Percentiles rank a stretch among this genome's conserved stretches.
These are phyloP conservation scores for Paramecium caudatum DNA, from an alignment of 73 alveolate genomes.

Conservation along the genomic window DNA sequence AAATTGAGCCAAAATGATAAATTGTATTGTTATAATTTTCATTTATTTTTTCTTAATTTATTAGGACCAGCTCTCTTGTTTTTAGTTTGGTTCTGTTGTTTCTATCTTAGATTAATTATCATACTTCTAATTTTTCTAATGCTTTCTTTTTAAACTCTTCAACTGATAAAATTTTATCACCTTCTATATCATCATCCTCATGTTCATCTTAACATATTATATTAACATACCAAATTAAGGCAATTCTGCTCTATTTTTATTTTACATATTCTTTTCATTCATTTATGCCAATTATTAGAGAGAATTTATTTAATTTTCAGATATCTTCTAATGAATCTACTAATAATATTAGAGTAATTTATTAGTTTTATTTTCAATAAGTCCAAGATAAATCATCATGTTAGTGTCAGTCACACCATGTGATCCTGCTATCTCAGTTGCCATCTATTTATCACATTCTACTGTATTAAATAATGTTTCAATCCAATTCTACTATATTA, in stretches of 20 bases:
- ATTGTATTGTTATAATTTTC: background rate
- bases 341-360: slow-evolving; percentile 50
- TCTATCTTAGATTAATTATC: background rate
- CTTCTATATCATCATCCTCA: slow-evolving; percentile 76
- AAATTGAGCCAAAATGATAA: slow-evolving; percentile 23
- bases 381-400: slow-evolving; percentile 84
- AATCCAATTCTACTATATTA: slow-evolving; percentile 74
- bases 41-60: slow-evolving; percentile 60
- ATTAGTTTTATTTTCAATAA: slow-evolving; percentile 87
- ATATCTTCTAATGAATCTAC: slow-evolving; percentile 44
- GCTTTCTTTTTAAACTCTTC: slow-evolving; percentile 76
- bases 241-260: slow-evolving; percentile 66
- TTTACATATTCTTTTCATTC: slow-evolving; percentile 55
- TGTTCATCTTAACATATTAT: slow-evolving; percentile 44
- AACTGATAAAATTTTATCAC: slow-evolving; percentile 69
- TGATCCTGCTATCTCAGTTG: slow-evolving; percentile 80
- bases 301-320: slow-evolving; percentile 49
- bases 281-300: slow-evolving; percentile 35
- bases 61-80: slow-evolving; percentile 46
- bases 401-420: slow-evolving; percentile 86
- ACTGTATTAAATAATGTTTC: slow-evolving; percentile 83
- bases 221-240: slow-evolving; percentile 50
- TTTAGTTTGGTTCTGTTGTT: slow-evolving; percentile 27
- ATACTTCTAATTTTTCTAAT: slow-evolving; percentile 71
- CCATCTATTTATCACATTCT: slow-evolving; percentile 82